Evolutionary conservation across 2,329 filamentous ascomycete species (phyloP).

Genomic region (Aspergillus cejpii): DNA sequence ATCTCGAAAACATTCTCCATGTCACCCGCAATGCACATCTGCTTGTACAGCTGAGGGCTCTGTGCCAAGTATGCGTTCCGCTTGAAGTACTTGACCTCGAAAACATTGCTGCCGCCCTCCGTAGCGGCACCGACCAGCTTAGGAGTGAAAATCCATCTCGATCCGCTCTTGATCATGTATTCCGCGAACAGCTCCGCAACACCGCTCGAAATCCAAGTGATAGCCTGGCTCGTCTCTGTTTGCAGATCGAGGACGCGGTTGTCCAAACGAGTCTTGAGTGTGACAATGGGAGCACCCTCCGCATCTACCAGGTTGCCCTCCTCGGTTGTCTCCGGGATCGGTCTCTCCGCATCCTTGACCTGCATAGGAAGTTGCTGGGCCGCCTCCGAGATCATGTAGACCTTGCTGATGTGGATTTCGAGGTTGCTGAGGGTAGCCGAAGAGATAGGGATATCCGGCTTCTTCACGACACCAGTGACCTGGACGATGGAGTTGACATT

Average conservation of each 20-base stretch:
- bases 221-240: slow-evolving; percentile 82
- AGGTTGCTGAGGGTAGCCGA: slow-evolving; percentile 71
- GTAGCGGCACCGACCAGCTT: slow-evolving; percentile 84
- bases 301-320: slow-evolving; percentile 46
- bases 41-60: slow-evolving; percentile 61
- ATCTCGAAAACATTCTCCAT: slow-evolving; percentile 60
- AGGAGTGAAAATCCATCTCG: slow-evolving; percentile 80
- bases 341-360: slow-evolving; percentile 48
- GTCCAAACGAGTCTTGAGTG: slow-evolving; percentile 76
- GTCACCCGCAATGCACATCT: slow-evolving; percentile 60
- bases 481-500: slow-evolving; percentile 74
- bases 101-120: slow-evolving; percentile 89
- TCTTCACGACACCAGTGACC: slow-evolving; percentile 73
- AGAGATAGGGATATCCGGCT: slow-evolving; percentile 80
- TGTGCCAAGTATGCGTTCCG: slow-evolving; percentile 65
- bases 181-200: slow-evolving; percentile 66
- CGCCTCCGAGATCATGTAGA: slow-evolving; percentile 67
- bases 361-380: slow-evolving; percentile 56
- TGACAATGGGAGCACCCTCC: slow-evolving; percentile 61
- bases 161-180: slow-evolving; percentile 68
- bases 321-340: slow-evolving; percentile 40
- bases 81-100: slow-evolving; percentile 83
- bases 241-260: slow-evolving; percentile 91
- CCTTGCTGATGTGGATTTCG: slow-evolving; percentile 83
- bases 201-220: slow-evolving; percentile 63